phyloP scores from a whole-genome alignment of 208 protist genomes.

The Trypanosoma avium region DNA sequence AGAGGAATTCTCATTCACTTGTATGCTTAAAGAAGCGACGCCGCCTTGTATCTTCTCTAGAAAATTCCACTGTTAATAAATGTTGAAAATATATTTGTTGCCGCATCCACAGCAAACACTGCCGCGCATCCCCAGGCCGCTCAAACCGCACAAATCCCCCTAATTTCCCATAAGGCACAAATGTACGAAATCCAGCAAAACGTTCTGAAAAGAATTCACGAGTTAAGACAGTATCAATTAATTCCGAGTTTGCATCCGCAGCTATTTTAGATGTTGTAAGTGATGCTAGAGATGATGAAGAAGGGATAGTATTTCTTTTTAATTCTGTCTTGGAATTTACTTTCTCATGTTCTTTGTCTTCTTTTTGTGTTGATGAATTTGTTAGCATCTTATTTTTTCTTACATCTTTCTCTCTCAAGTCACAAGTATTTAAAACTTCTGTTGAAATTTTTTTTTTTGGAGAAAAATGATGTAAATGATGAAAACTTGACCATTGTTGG shows the following conservation, averaged over 20 bases:
- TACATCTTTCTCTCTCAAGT: too few species aligned
- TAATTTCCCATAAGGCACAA: conserved; percentile 38
- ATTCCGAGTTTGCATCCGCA: neutral
- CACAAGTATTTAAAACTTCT: too few species aligned
- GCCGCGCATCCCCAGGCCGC: conserved; percentile 33
- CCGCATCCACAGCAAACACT: conserved; percentile 58
- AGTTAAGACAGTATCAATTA: conserved; percentile 20
- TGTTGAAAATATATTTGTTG: conserved; percentile 23
- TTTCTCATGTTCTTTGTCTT: too few species aligned
- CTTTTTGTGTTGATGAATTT: too few species aligned
- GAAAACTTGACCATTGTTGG: conserved; percentile 11
- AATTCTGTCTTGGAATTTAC: too few species aligned
- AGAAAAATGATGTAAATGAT: conserved; percentile 12
- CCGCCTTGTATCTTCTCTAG: conserved; percentile 35
- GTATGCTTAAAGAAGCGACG: neutral
- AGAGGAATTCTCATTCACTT: neutral
- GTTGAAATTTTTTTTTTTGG: neutral
- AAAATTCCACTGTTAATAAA: conserved; percentile 41
- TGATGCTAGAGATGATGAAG: too few species aligned
- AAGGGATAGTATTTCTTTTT: too few species aligned
- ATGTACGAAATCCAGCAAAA: conserved; percentile 51
- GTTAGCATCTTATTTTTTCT: too few species aligned
- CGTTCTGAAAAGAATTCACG: conserved; percentile 44
- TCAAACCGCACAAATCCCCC: conserved; percentile 67
- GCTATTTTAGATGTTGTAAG: neutral